Evolutionary conservation across 768 basidiomycete species (phyloP), one percentile per base, ranked within the genome.

Genomic region (Heimioporus sp.): DNA sequence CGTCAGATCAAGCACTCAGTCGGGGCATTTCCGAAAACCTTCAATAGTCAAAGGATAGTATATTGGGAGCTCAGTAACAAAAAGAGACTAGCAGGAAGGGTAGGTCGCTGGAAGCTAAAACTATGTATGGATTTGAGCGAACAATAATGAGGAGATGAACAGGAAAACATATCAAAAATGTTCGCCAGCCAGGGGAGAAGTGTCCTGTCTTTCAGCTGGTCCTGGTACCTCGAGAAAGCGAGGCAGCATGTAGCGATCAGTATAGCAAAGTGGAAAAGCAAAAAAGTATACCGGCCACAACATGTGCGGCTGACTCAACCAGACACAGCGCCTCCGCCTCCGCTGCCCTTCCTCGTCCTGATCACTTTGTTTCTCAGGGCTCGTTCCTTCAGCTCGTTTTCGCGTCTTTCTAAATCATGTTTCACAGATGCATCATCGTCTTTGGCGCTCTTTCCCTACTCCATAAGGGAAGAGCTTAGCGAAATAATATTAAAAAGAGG

Each of bases 321-420:
- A 32, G 57, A 63, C 48, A 37, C 32, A 19, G 34, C 19, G 9
- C 56, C 55, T 2, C n/a, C 40, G n/a, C 63, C 64, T 41, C 58
- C 58, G 54, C 70, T 74, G 16, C 64, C 72, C 65, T 86, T 89
- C 57, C 88, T 75, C 30, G 85, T 87, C 63, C 85, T 76, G 48
- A 84, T 76, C 42, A 92, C 90, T 65, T 92, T 92, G 63, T 92
- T 91, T 62, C 90, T 79, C 64, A 92, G 67, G 13, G 90, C 88
- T 64, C 73, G 81, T 60, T 92, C 90, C 65, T 90, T 92, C 53
- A 92, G 64, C 62, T 92, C 90, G 56, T 80, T 90, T 63, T 92
- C 90, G 51, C 86, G 70, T 57, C 73, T 80, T 59, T 82, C 81
- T 41, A 92, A 72, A 34, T 88, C 88, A 20, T 63, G 62, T 48